Conservation (phyloP, 371 early-diverging fungal species). For the Apophysomyces trapeziformis region DNA sequence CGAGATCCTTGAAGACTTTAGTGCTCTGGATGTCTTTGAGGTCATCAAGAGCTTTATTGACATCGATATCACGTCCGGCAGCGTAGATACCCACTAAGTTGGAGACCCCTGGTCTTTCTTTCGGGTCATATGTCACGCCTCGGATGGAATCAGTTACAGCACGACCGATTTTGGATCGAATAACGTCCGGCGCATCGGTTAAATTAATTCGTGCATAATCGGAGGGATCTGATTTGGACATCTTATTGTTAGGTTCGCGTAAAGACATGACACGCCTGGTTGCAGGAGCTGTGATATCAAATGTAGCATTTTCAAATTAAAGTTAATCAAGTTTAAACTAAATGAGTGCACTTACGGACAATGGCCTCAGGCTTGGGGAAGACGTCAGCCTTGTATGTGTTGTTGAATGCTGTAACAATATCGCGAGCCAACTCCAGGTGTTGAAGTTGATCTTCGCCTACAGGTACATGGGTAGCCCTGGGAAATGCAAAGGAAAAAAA, state of each 20-base stretch:
- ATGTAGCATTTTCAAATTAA: too few relatives aligned
- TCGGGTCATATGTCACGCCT: slow-evolving; percentile 78
- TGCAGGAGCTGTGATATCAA: slow-evolving; percentile 33
- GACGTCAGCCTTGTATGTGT: slow-evolving; percentile 53
- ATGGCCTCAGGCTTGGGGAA: slow-evolving; percentile 77
- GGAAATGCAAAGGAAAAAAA: background rate
- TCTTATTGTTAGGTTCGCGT: slow-evolving; percentile 77
- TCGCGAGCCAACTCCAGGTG: slow-evolving; percentile 88
- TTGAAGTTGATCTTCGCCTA: slow-evolving; percentile 94
- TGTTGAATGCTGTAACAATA: slow-evolving; percentile 79
- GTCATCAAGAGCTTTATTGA: slow-evolving; percentile 52
- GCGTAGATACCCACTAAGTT: slow-evolving; percentile 83
- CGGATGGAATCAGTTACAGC: slow-evolving; percentile 76
- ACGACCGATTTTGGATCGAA: slow-evolving; percentile 72
- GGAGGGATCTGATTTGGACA: slow-evolving; percentile 90
- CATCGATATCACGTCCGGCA: slow-evolving; percentile 47
- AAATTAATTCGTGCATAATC: slow-evolving; percentile 79
- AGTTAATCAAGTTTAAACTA: too few relatives aligned
- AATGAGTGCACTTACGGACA: slow-evolving; percentile 51
- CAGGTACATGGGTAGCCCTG: slow-evolving; percentile 89
- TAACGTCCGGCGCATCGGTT: slow-evolving; percentile 69
- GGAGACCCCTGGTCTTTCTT: slow-evolving; percentile 79
- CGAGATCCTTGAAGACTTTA: slow-evolving; percentile 71
- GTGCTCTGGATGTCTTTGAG: slow-evolving; percentile 52
- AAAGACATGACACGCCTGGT: slow-evolving; percentile 88